Base-by-base conservation (phyloP, 2,329 filamentous ascomycete species). In the Alternaria rosae region DNA sequence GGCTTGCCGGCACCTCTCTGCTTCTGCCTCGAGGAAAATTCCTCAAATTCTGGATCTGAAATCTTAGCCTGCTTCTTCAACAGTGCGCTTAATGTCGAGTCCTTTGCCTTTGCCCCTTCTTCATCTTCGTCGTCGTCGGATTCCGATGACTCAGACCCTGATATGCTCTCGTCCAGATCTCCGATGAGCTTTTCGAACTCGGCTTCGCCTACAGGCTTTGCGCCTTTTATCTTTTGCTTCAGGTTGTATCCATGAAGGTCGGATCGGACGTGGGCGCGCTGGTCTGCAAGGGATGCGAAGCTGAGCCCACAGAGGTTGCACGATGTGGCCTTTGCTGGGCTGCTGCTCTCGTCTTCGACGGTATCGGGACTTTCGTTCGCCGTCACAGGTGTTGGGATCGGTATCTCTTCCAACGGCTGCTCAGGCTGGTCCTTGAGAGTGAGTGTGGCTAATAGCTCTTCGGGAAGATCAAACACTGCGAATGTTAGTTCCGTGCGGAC, bases 161-260 rank as follows among this genome's bases (percentile, higher is more conserved):
- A 98, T 62, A 96, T 86, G 73, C 92, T 95, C 83, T 99, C 94
- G 70, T 97, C 92, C 32, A 99, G 83, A 61, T 95, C 88, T 70
- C 89, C 92, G 8, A 98, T 85, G 7, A 97, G 85, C 76, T 90
- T 92, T 76, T 95, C 92, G 69, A 99, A 99, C 32, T 97, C 93
- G 8, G 76, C 78, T 75, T 99, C 95, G 2, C 88, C 87, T 2
- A 97, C 90, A 0, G 92, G 81, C 10, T 85, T 86, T 60, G 85
- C 85, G 0, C 92, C 92, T 48, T 92, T 89, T 59, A 97, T 82
- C 82, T 92, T 97, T 76, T 94, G 92, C 80, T 97, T 98, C 64
- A 98, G 82, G 77, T 99, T 99, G 82, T 97, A 99, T 67, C 91
- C 87, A 78, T 99, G 95, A 51, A 96, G 85, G 74, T 99, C 95